Conservation (phyloP, 495 filamentous ascomycete species). For the Hypoxylon fragiforme region DNA sequence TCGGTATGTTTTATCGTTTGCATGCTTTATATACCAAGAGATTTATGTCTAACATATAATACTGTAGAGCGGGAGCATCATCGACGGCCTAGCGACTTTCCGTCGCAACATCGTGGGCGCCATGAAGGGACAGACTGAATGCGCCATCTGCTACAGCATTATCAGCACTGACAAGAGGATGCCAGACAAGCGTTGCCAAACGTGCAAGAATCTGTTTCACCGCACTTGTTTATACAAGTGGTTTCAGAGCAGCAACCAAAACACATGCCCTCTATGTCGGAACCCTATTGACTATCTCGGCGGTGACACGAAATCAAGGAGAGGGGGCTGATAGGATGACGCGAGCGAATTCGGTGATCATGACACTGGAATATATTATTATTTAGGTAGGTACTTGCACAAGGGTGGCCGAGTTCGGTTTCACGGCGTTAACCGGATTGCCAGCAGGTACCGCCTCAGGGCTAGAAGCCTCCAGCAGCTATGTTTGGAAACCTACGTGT, state of each 20-base stretch:
- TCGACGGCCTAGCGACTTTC: conserved; percentile 83
- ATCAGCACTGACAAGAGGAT: conserved; percentile 83
- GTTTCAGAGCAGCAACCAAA: conserved; percentile 91
- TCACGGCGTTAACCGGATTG: too few species aligned
- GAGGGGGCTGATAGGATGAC: conserved; percentile 9
- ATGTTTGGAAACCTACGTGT: too few species aligned
- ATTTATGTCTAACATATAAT: conserved; percentile 7
- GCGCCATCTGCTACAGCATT: conserved; percentile 95
- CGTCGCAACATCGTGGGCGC: conserved; percentile 80
- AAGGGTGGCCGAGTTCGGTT: too few species aligned
- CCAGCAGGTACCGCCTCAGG: too few species aligned
- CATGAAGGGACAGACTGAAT: conserved; percentile 91
- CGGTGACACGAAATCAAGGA: conserved; percentile 27
- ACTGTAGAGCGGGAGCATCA: conserved; percentile 70
- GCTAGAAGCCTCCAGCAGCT: too few species aligned
- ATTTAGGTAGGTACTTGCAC: too few species aligned
- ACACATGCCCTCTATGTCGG: conserved; percentile 85
- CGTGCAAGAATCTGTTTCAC: conserved; percentile 95
- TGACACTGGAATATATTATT: neutral
- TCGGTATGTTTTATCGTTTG: conserved; percentile 52
- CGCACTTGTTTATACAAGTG: conserved; percentile 86
- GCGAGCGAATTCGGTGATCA: neutral
- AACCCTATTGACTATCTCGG: conserved; percentile 74
- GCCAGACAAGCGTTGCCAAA: conserved; percentile 86
- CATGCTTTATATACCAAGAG: neutral